Evolutionary conservation across 192 early-diverging fungal genomes (phyloP).

Genomic region (Linnemannia schmuckeri): DNA sequence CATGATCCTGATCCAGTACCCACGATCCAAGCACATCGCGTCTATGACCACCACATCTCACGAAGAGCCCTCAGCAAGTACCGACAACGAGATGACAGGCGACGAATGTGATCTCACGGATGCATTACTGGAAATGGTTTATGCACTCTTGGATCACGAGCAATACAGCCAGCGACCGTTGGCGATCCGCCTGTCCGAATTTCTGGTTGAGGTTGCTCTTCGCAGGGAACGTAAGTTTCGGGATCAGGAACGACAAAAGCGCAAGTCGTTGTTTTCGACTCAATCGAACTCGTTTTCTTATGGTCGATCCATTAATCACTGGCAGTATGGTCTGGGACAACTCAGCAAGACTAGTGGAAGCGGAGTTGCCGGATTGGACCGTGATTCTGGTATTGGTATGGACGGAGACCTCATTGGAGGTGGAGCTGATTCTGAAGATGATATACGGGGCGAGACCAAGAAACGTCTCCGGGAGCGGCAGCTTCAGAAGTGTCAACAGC

Average conservation of each 20-base stretch:
- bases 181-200: not conserved
- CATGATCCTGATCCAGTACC: constrained; percentile 6
- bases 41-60: not conserved
- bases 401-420: not conserved
- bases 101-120: constrained; percentile 8
- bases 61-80: not conserved
- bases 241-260: not conserved
- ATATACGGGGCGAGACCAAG: not conserved
- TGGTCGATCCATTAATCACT: not conserved
- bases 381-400: not conserved
- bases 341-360: not conserved
- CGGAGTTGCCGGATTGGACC: not conserved
- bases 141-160: constrained; percentile 3
- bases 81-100: not conserved
- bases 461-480: not conserved
- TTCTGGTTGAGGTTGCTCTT: not conserved
- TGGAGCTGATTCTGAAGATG: not conserved
- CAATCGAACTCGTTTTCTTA: not conserved
- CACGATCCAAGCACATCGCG: not conserved
- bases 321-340: not conserved
- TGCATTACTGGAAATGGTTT: constrained; percentile 9
- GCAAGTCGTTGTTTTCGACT: not conserved
- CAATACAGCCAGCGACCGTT: not conserved
- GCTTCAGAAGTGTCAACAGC: not conserved
- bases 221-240: not conserved